Evolutionary conservation across 768 basidiomycete species (phyloP).

Genomic region (Boletus fagicola): DNA sequence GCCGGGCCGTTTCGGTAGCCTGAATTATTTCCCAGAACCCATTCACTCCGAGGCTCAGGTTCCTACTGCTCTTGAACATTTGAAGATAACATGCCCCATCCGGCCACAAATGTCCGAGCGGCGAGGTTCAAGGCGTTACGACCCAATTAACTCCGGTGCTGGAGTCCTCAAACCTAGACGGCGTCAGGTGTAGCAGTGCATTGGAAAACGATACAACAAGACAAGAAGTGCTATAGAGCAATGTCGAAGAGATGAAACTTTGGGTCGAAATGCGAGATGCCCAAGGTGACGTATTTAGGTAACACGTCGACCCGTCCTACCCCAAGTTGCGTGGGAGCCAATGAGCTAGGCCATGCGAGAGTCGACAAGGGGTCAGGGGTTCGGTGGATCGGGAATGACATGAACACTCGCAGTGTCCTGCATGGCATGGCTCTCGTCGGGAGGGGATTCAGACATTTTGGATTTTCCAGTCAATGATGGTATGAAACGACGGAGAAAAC

Average conservation of each 20-base stretch:
- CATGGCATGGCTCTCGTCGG: background rate
- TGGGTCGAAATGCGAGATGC: background rate
- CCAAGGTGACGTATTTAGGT: no score
- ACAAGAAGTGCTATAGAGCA: background rate
- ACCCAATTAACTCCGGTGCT: background rate
- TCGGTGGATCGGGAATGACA: background rate
- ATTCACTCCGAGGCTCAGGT: constrained; percentile 47
- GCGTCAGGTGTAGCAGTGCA: background rate
- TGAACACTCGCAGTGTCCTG: background rate
- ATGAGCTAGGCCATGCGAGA: background rate
- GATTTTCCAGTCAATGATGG: background rate
- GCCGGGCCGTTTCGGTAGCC: no score
- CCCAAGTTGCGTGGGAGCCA: background rate
- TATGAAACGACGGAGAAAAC: background rate
- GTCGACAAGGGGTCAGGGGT: background rate
- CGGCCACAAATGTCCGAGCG: background rate
- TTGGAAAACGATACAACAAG: background rate
- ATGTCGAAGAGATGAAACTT: background rate
- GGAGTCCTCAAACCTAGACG: background rate
- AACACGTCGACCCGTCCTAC: no score
- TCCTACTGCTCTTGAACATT: constrained; percentile 55
- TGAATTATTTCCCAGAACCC: constrained; percentile 47
- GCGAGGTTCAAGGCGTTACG: background rate
- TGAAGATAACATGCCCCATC: constrained; percentile 41
- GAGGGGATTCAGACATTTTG: background rate